Percentiles rank a stretch among this genome's conserved stretches.
Conservation (phyloP, 352 stramenopile genomes). For the Thraustochytrium sp. region DNA sequence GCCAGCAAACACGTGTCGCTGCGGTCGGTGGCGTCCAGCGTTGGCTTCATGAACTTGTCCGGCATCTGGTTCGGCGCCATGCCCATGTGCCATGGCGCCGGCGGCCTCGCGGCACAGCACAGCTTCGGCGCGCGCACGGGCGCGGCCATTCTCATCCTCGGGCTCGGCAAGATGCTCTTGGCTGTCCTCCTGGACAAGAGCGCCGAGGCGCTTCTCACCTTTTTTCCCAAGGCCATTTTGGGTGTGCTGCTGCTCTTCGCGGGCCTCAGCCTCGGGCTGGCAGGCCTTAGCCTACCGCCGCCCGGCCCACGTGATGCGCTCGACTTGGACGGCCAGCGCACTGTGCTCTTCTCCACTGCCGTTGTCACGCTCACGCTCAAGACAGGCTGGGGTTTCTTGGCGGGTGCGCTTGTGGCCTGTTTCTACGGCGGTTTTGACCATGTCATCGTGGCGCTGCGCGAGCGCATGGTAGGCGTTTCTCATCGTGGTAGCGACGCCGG, state of each 20-base stretch:
- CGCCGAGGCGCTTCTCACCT: conserved; percentile 57
- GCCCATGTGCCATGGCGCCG: conserved; percentile 83
- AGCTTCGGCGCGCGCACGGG: conserved; percentile 79
- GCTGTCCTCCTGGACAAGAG: conserved; percentile 75
- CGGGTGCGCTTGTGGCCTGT: neutral
- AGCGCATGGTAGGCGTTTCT: too few relatives aligned
- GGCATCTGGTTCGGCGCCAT: conserved; percentile 79
- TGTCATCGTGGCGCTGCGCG: neutral
- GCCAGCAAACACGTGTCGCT: conserved; percentile 59
- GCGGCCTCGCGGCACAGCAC: conserved; percentile 81
- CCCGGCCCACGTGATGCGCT: neutral
- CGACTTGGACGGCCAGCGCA: neutral
- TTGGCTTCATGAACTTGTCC: conserved; percentile 72
- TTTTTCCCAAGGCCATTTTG: conserved; percentile 57
- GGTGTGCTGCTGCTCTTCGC: conserved; percentile 60
- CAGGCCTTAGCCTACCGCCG: neutral
- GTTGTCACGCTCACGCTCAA: conserved; percentile 29
- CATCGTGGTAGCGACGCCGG: too few relatives aligned
- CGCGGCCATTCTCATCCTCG: conserved; percentile 78
- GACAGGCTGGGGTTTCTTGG: conserved; percentile 35
- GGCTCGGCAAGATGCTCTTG: conserved; percentile 75
- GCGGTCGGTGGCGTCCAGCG: conserved; percentile 48
- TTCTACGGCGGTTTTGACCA: conserved; percentile 6
- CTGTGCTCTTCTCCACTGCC: conserved; percentile 13
- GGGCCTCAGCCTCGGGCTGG: conserved; percentile 44